Percentiles rank a stretch among this genome's conserved stretches.
Evolutionary conservation across 2,329 filamentous ascomycete species (phyloP).

Genomic region (Arthrobotrys iridis): DNA sequence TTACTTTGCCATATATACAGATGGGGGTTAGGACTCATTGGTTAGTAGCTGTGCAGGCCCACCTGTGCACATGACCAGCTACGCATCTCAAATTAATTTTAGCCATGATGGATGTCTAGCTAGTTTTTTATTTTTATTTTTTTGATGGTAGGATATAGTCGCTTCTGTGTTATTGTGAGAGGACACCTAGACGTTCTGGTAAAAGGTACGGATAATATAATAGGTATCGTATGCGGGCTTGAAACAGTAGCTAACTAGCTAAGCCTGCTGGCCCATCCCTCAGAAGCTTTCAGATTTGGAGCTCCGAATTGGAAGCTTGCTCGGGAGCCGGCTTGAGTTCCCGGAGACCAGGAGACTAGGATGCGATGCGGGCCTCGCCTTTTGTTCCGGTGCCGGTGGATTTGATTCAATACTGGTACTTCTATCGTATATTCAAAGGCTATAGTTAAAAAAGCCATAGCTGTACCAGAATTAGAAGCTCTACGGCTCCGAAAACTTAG

Average conservation of each 20-base stretch:
- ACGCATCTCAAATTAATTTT: not conserved
- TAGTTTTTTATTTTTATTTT: not conserved
- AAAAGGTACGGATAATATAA: conserved; percentile 39
- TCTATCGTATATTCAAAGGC: not conserved
- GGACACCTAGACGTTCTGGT: conserved; percentile 41
- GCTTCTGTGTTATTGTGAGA: not conserved
- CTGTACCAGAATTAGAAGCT: no score
- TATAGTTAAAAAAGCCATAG: not conserved
- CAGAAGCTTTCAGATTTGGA: no score
- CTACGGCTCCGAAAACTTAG: no score
- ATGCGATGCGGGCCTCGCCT: not conserved
- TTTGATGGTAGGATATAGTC: not conserved
- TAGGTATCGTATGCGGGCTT: conserved; percentile 31
- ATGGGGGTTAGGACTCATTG: no score
- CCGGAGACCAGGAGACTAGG: conserved; percentile 13
- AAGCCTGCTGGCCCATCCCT: not conserved
- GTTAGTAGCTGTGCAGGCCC: no score
- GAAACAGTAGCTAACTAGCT: conserved; percentile 20
- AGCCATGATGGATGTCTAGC: not conserved
- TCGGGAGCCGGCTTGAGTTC: conserved; percentile 17
- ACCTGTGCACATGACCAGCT: no score
- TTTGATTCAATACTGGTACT: no score
- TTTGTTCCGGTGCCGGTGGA: not conserved
- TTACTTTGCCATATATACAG: no score
- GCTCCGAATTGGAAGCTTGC: conserved; percentile 1